phyloP scores from a whole-genome alignment of 2,329 filamentous ascomycete species.

The Aspergillus vadensis region DNA sequence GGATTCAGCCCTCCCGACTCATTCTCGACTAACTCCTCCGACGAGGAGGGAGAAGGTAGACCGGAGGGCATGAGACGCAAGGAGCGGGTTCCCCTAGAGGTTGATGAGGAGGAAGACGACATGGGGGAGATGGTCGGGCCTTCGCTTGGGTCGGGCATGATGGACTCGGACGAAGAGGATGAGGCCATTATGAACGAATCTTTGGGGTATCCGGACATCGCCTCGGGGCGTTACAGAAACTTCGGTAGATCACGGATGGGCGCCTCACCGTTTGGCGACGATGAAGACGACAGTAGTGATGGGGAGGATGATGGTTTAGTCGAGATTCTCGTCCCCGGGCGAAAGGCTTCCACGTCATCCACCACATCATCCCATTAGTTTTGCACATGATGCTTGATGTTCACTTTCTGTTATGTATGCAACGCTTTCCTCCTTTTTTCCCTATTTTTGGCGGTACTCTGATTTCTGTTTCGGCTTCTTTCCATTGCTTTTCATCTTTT shows the following conservation, averaged over 20 bases:
- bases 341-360: conserved; percentile 33
- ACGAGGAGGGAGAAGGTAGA: conserved; percentile 42
- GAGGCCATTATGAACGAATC: conserved; percentile 62
- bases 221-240: conserved; percentile 43
- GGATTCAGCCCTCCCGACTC: conserved; percentile 44
- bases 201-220: conserved; percentile 70
- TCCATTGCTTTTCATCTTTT: conserved; percentile 6
- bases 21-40: conserved; percentile 45
- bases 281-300: conserved; percentile 49
- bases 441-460: conserved; percentile 13
- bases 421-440: conserved; percentile 8
- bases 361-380: conserved; percentile 12
- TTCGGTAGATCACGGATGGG: conserved; percentile 38
- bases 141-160: conserved; percentile 46
- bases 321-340: conserved; percentile 48
- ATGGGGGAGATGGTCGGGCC: conserved; percentile 53
- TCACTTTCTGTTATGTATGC: conserved; percentile 12
- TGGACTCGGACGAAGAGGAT: conserved; percentile 56
- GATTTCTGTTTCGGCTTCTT: conserved; percentile 11
- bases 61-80: conserved; percentile 43
- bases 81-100: conserved; percentile 58
- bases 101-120: conserved; percentile 56
- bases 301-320: conserved; percentile 48
- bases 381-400: conserved; percentile 2
- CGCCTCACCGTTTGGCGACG: conserved; percentile 39